Conservation (phyloP, 2,329 filamentous ascomycete species). For the Ceratocystis alfenasii region DNA sequence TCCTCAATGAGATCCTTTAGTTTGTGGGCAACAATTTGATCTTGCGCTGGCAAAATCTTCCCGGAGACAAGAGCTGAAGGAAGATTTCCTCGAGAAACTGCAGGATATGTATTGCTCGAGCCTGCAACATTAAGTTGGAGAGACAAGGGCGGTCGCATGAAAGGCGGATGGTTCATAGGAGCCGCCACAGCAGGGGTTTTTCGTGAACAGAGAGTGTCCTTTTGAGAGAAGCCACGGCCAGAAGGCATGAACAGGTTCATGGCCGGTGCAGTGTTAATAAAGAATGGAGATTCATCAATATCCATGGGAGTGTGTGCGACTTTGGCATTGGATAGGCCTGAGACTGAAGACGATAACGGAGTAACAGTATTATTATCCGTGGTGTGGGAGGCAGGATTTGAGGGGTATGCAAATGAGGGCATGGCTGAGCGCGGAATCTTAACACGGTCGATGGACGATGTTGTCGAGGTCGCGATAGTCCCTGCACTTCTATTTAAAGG, state of each 20-base stretch:
- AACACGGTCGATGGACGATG: neutral
- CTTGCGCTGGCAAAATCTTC: constrained; percentile 27
- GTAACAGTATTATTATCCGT: neutral
- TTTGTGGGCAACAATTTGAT: constrained; percentile 42
- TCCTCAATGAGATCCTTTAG: constrained; percentile 45
- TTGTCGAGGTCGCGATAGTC: neutral
- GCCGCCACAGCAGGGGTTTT: neutral
- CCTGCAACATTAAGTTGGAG: constrained; percentile 33
- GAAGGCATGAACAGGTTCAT: constrained; percentile 30
- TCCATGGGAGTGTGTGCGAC: constrained; percentile 27
- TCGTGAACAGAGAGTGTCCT: neutral
- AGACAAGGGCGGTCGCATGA: constrained; percentile 33
- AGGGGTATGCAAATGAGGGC: constrained; percentile 9
- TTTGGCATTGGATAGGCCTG: constrained; percentile 21
- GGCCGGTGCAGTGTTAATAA: constrained; percentile 29
- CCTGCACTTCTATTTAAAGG: neutral
- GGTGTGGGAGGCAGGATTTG: neutral
- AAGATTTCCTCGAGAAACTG: constrained; percentile 2
- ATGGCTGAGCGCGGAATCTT: constrained; percentile 14
- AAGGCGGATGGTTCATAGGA: neutral
- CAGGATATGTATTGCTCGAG: constrained; percentile 26
- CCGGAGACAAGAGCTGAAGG: constrained; percentile 7
- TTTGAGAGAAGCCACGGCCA: constrained; percentile 5
- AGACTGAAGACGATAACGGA: constrained; percentile 5
- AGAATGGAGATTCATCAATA: constrained; percentile 32